phyloP scores from a whole-genome alignment of 2,329 filamentous ascomycete genomes.

The Fusarium solani-melongenae region DNA sequence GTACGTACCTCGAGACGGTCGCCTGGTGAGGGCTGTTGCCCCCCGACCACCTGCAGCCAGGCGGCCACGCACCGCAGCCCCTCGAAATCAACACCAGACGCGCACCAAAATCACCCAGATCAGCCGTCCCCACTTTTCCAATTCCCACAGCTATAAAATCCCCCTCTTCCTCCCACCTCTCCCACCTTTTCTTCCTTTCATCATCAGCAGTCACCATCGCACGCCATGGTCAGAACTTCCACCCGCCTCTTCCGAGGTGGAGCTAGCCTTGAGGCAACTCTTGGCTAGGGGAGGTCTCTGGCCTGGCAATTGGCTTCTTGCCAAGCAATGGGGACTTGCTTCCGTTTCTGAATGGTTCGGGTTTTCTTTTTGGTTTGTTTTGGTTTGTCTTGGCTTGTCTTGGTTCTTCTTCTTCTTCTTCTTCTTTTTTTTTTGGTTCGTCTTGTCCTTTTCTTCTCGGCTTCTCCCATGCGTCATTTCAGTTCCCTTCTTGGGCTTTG shows the following conservation, averaged over 20 bases:
- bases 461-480: background rate
- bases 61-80: background rate
- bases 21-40: background rate
- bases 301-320: background rate
- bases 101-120: constrained; percentile 3
- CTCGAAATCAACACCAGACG: background rate
- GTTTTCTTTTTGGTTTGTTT: background rate
- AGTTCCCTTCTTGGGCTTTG: background rate
- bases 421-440: too few species aligned
- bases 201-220: background rate
- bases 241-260: background rate
- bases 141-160: constrained; percentile 20
- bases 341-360: background rate
- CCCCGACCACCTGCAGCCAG: background rate
- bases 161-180: background rate
- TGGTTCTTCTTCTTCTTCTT: too few species aligned
- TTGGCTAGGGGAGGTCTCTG: background rate
- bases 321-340: background rate
- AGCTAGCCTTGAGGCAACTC: background rate
- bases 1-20: background rate
- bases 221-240: background rate
- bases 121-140: constrained; percentile 16
- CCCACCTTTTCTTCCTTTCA: background rate
- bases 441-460: background rate
- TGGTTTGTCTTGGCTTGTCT: background rate